These are phyloP conservation scores for Candida yuanshanica DNA, from an alignment of 805 yeast genomes.

Conservation along the genomic window DNA sequence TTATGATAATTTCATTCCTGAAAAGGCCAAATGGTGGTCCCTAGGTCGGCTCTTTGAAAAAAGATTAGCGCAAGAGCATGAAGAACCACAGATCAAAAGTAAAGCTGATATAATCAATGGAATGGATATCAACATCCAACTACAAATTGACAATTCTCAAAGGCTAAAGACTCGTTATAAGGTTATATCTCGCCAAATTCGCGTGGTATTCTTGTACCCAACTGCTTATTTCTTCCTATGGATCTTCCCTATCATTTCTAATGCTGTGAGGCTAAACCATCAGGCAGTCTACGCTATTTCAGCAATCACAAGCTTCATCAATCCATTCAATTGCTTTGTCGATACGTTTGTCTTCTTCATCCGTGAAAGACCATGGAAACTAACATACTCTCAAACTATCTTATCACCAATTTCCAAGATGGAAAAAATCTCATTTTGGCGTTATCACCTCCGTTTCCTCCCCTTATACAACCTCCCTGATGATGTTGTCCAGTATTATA, in stretches of 20 bases:
- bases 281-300: constrained; percentile 60
- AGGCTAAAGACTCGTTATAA: constrained; percentile 56
- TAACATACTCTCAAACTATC: constrained; percentile 28
- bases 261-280: constrained; percentile 44
- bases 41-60: constrained; percentile 1
- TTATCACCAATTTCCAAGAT: constrained; percentile 16
- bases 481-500: constrained; percentile 3
- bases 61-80: not conserved
- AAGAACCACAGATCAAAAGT: not conserved
- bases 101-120: constrained; percentile 5
- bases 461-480: constrained; percentile 44
- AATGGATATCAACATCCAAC: constrained; percentile 16
- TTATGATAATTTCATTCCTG: not conserved
- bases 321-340: constrained; percentile 74
- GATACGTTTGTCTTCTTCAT: constrained; percentile 71
- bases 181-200: constrained; percentile 71
- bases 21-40: constrained; percentile 5
- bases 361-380: constrained; percentile 76
- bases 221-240: constrained; percentile 74
- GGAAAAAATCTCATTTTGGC: constrained; percentile 31
- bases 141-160: constrained; percentile 23
- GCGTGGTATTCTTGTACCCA: constrained; percentile 78
- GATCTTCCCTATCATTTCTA: constrained; percentile 72
- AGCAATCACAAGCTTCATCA: constrained; percentile 66
- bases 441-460: constrained; percentile 32